Base-by-base conservation (phyloP, 257 asterid genomes). In the Cinchona pubescens region DNA sequence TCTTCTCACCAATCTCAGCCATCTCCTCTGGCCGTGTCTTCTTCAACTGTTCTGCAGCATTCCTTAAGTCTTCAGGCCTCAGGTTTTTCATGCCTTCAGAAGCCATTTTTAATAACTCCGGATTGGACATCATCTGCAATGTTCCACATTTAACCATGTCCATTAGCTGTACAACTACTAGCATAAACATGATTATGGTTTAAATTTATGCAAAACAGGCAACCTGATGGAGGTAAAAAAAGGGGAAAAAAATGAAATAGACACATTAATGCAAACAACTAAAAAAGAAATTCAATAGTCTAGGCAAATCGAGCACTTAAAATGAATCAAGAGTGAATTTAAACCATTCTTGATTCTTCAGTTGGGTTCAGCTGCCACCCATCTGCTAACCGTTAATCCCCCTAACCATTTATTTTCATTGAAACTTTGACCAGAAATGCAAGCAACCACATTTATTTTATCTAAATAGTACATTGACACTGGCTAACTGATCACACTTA, bases 91-190 rank as follows among this genome's bases (percentile, higher is more conserved):
- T 92, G 84, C 98, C 82, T 85, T 92, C 98, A 42, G 99, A 80
- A 79, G 98, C 99, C 99, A 95, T 92, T 79, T 82, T 87, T 78
- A 95, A 75, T 79, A 95, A 76, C 27, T 95, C 97, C 1, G 99
- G 99, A 89, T 95, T 95, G 25, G 99, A 95, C 98, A 92, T 92
- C 99, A 95, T 90, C 99, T 95, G 90, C 79, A 81, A 74, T 40
- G 75, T n/a, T 59, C 75, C 76, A 58, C 15, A 74, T 37, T 43
- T 16, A 48, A 69, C 67, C 35, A 48, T 14, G 25, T 30, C 67
- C 27, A 67, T 51, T 63, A 67, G 10, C 7, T 46, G 21, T 25
- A 67, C 30, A 29, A 25, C 42, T 38, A 40, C 48, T 56, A 16
- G 21, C 29, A 46, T 56, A 29, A 7, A 25, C 29, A 16, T 25